phyloP scores from a whole-genome alignment of 179 eudicot species.

The Camellia oleifera region DNA sequence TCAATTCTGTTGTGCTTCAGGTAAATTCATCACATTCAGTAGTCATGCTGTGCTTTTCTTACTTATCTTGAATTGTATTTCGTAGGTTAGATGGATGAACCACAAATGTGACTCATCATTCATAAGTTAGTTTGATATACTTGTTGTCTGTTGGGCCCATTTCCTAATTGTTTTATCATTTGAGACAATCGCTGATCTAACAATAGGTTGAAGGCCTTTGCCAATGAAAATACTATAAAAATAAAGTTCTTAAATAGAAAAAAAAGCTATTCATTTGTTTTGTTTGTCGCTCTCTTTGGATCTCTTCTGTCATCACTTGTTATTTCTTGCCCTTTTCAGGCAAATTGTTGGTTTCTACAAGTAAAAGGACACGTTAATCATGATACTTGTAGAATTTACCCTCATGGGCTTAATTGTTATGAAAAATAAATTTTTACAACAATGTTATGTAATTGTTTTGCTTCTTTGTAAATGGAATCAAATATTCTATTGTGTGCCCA shows the following conservation, averaged over 20 bases:
- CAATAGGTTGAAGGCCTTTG: background rate
- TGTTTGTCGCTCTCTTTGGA: too few species aligned
- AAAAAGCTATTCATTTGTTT: background rate
- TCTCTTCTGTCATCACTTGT: too few species aligned
- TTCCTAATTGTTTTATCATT: background rate
- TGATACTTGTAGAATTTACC: too few species aligned
- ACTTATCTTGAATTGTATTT: background rate
- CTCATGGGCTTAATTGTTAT: too few species aligned
- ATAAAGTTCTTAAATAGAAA: too few species aligned
- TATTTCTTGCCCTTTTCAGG: too few species aligned
- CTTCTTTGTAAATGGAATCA: background rate
- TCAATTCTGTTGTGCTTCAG: slow-evolving; percentile 88
- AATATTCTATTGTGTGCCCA: background rate
- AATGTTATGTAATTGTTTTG: too few species aligned
- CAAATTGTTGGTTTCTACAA: too few species aligned
- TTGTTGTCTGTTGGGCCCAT: too few species aligned
- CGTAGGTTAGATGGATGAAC: background rate
- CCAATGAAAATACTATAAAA: background rate
- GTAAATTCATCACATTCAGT: slow-evolving; percentile 30
- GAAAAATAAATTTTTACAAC: background rate
- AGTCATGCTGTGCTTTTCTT: background rate
- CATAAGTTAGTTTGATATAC: background rate
- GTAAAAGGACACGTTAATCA: too few species aligned
- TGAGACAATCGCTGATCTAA: background rate
- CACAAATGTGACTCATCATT: too few species aligned